Evolutionary conservation across 305 asterid genomes (phyloP).

Genomic region (Plantago lanceolata): DNA sequence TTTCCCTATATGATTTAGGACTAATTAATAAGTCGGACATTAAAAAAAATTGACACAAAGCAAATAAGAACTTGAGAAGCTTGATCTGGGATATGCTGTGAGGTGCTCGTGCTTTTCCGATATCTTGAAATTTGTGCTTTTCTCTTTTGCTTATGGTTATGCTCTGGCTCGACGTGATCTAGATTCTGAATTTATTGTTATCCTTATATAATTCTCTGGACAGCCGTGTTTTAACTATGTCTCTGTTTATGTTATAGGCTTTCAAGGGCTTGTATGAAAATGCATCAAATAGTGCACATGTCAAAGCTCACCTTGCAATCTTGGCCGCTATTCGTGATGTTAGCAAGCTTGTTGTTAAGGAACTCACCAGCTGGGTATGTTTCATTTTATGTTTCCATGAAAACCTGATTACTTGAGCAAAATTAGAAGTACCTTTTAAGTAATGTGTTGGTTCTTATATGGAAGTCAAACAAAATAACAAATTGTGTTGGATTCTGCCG

Average conservation of each 20-base stretch:
- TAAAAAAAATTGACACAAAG: too few species aligned
- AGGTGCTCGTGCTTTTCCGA: not conserved
- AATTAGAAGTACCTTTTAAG: not conserved
- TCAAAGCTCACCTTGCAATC: slow-evolving; percentile 77
- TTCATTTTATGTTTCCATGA: not conserved
- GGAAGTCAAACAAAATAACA: not conserved
- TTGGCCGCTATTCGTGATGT: slow-evolving; percentile 90
- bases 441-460: not conserved
- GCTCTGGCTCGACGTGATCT: too few species aligned
- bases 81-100: not conserved
- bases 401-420: not conserved
- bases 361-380: slow-evolving; percentile 99
- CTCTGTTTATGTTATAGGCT: slow-evolving; percentile 44
- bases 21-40: too few species aligned
- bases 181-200: not conserved
- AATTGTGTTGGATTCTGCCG: not conserved
- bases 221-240: slow-evolving; percentile 10
- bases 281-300: slow-evolving; percentile 62
- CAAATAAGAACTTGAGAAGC: too few species aligned
- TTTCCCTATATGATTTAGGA: too few species aligned
- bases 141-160: too few species aligned
- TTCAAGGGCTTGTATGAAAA: slow-evolving; percentile 92
- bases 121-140: not conserved
- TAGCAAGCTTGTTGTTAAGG: slow-evolving; percentile 95
- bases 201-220: not conserved